Base-by-base conservation (phyloP, 768 basidiomycete species). In the Glaciozyma martinii region DNA sequence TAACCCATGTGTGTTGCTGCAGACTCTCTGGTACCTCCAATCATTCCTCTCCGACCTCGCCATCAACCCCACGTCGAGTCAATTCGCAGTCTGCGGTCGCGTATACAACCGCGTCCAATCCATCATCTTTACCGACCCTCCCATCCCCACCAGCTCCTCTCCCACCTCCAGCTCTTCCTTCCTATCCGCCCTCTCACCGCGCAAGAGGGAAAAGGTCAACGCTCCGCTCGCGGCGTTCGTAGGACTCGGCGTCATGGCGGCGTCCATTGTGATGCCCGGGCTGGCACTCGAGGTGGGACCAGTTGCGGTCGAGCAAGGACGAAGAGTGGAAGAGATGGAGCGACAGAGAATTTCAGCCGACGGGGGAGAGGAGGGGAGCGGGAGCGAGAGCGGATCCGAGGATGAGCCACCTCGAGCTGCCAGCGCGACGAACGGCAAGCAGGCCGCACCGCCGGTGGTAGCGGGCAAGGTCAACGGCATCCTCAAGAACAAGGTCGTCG, bases 21-120 rank as follows among this genome's bases (percentile, higher is more conserved):
- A 93, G 91, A 97, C 95, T 0, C 78, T 99, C 53, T 98, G 94
- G 92, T 95, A 93, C 78, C 93, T 98, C 87, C 95, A 98, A 82
- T 90, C 94, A 21, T 85, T 88, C 32, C 80, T 99, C 25, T 84
- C 83, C 63, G 95, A 99, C 76, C 80, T 97, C 12, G 66, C 63
- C 5, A n/a, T 23, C 12, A 72, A 77, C 50, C 42, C 60, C 3
- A 43, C 60, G 2, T 42, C 60, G 13, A 64, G 66, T 5, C 89
- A 91, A 1, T 97, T 97, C 77, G 79, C 84, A 56, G 87, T 94
- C 63, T 98, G 95, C 76, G 90, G 93, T 77, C 84, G 94, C 66
- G 84, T 92, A 46, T 79, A 97, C 64, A 89, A 89, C 75, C 83
- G 83, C 75, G 93, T 93, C 74, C 93, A 98, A 77, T 88, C 92